Conservation (phyloP, 768 basidiomycete genomes). For the Dentipellis sp. region DNA sequence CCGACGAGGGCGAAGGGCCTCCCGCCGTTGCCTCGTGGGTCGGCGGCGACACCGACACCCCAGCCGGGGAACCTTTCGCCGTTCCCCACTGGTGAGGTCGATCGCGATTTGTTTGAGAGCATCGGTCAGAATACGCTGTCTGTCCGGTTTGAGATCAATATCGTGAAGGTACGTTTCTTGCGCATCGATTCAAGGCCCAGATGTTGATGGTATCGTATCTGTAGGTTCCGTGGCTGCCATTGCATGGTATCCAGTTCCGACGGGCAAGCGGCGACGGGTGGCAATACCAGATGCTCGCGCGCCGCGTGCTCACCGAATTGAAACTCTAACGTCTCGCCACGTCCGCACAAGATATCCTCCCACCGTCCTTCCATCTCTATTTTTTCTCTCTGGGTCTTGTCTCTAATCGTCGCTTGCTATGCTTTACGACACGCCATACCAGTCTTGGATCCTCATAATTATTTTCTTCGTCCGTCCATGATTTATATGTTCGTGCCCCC, state of each 20-base stretch:
- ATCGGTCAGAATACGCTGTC: conserved; percentile 72
- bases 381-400: neutral
- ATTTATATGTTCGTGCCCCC: neutral
- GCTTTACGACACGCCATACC: neutral
- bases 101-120: conserved; percentile 59
- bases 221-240: conserved; percentile 85
- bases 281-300: conserved; percentile 96
- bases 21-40: conserved; percentile 78
- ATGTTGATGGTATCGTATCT: neutral
- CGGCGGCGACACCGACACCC: conserved; percentile 28
- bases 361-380: neutral
- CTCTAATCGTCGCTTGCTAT: neutral
- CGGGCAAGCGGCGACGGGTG: conserved; percentile 85
- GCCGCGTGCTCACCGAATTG: conserved; percentile 79
- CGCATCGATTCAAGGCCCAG: neutral
- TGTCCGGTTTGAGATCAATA: conserved; percentile 93
- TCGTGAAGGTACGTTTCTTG: conserved; percentile 82
- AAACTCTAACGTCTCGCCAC: conserved; percentile 44
- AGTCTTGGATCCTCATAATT: neutral
- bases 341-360: neutral
- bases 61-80: conserved; percentile 27
- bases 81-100: conserved; percentile 58
- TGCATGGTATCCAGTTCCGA: conserved; percentile 95
- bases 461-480: neutral
- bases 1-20: conserved; percentile 54